phyloP scores from a whole-genome alignment of 805 yeast species.

The Hanseniaspora pseudoguilliermondii region DNA sequence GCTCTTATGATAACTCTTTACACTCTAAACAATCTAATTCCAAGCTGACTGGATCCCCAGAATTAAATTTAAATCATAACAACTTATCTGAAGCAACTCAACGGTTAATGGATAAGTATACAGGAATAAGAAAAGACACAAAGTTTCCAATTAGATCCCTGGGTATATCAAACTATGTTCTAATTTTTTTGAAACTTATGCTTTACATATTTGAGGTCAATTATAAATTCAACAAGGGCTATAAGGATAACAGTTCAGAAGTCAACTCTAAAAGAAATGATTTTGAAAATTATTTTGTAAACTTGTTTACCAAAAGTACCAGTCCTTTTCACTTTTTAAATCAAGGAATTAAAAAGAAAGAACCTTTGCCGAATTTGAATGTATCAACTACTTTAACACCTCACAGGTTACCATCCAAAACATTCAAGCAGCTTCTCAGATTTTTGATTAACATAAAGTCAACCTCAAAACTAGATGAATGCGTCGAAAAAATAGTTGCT shows the following conservation, averaged over 20 bases:
- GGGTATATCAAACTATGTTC: conserved; percentile 12
- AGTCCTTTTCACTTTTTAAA: background rate
- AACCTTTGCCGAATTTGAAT: background rate
- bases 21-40: background rate
- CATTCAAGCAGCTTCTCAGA: conserved; percentile 1
- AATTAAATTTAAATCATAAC: background rate
- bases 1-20: background rate
- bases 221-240: background rate
- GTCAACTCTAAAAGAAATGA: conserved; percentile 12
- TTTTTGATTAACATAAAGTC: conserved; percentile 12
- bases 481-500: conserved; percentile 9
- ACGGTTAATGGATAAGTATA: conserved; percentile 1
- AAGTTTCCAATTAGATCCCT: conserved; percentile 13
- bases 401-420: background rate
- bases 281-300: conserved; percentile 12
- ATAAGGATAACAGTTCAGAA: conserved; percentile 4
- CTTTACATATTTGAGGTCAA: conserved; percentile 10
- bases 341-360: background rate
- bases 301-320: background rate
- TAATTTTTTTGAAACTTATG: conserved; percentile 11
- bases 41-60: background rate
- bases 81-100: background rate
- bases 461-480: conserved; percentile 5
- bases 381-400: background rate
- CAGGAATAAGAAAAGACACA: conserved; percentile 9